Base-by-base conservation (phyloP, 2,329 filamentous ascomycete genomes). In the Fusarium humuli region DNA sequence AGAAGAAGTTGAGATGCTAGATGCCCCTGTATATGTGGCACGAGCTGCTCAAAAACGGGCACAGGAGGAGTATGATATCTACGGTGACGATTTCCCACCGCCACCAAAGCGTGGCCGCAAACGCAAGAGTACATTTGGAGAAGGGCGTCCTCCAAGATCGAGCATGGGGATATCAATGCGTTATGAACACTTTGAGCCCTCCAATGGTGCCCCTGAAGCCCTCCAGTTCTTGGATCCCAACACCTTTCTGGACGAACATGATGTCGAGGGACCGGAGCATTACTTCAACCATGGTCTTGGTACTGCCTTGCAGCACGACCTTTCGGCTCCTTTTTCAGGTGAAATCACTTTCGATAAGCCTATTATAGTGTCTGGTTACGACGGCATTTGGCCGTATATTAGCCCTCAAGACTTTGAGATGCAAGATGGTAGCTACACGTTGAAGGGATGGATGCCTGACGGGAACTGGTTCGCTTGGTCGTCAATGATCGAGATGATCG, bases 1-100 rank as follows among this genome's bases (percentile, higher is more conserved):
- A 5, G 74, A 80, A 12, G 83, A 84, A 52, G 80, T 87, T 20
- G 84, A 85, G 37, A 79, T 82, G n/a, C 73, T 87, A 29, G 80
- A 82, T 54, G 85, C 85, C 3, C 85, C 85, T 5, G 83, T 86
- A 29, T 87, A 87, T 73, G 79, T 75, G n/a, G 79, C 79, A 12
- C 80, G 81, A 66, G 60, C 77, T 49, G 76, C 79, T 14, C 75
- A 77, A 12, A 81, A 80, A 63, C 77, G 77, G 34, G 73, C 66
- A 4, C 57, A 67, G 6, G 74, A 76, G 16, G 77, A 76, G 29
- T 60, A 64, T 23, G 67, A 73, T 10, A 71, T 72, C 9, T 70
- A 66, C 6, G 71, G 70, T 18, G 65, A 70, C 11, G 58, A 70
- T 18, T 41, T 42, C 6, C 50, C 56, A 32, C 65, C 70, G 6